phyloP scores from a whole-genome alignment of 176 grass and related monocot genomes.

The Triticum monococcum region DNA sequence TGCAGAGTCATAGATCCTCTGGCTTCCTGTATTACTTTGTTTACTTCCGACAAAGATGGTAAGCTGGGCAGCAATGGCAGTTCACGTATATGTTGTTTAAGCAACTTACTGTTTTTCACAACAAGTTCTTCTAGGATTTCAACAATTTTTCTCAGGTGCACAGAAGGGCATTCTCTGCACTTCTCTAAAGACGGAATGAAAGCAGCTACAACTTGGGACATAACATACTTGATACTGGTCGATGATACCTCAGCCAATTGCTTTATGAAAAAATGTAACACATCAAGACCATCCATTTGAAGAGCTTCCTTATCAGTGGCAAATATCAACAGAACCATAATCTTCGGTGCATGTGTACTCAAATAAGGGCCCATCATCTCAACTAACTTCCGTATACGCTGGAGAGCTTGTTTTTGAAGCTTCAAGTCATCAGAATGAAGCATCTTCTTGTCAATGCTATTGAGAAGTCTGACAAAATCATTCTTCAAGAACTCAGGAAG shows the following conservation, averaged over 20 bases:
- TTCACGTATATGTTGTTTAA: slow-evolving; percentile 85
- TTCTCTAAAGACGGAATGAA: slow-evolving; percentile 81
- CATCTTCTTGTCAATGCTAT: slow-evolving; percentile 93
- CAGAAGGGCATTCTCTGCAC: slow-evolving; percentile 67
- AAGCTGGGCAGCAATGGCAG: slow-evolving; percentile 81
- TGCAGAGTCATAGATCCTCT: slow-evolving; percentile 77
- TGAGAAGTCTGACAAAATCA: slow-evolving; percentile 94
- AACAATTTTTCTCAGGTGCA: slow-evolving; percentile 73
- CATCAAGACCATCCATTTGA: slow-evolving; percentile 70
- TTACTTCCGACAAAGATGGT: slow-evolving; percentile 85
- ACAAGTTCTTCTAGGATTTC: slow-evolving; percentile 85
- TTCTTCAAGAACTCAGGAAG: slow-evolving; percentile 94
- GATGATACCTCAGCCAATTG: slow-evolving; percentile 74
- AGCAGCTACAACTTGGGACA: slow-evolving; percentile 94
- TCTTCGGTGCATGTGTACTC: slow-evolving; percentile 86
- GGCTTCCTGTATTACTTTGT: slow-evolving; percentile 87
- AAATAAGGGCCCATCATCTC: slow-evolving; percentile 99
- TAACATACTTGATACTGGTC: slow-evolving; percentile 88
- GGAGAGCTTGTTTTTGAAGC: slow-evolving; percentile 80
- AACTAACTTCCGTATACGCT: slow-evolving; percentile 74
- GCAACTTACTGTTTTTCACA: slow-evolving; percentile 61
- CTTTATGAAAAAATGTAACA: slow-evolving; percentile 86
- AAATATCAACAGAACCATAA: slow-evolving; percentile 95
- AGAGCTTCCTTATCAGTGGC: slow-evolving; percentile 92
- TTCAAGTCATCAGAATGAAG: slow-evolving; percentile 67